These are phyloP conservation scores for Ophiostoma triangulosporum DNA, from an alignment of 2,329 filamentous ascomycete genomes.

Conservation along the genomic window DNA sequence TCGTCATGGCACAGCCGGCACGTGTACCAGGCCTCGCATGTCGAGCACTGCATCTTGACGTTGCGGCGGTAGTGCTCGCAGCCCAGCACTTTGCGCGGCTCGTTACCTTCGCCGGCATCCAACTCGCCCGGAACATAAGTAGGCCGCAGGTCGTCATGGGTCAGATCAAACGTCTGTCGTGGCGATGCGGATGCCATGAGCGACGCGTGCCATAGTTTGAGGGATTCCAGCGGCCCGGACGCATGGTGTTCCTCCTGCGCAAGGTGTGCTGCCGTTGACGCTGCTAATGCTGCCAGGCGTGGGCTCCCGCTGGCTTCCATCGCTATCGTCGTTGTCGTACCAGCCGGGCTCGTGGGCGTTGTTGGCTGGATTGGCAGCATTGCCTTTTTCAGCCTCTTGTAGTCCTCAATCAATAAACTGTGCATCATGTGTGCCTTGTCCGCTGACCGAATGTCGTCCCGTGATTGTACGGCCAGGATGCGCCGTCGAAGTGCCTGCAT, in stretches of 20 bases:
- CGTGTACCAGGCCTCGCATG: conserved; percentile 84
- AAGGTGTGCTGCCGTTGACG: neutral
- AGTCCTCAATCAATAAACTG: conserved; percentile 54
- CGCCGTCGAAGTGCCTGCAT: conserved; percentile 53
- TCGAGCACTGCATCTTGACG: conserved; percentile 86
- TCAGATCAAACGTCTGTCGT: conserved; percentile 33
- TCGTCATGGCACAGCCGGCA: conserved; percentile 91
- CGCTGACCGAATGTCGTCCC: conserved; percentile 38
- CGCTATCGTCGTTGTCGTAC: conserved; percentile 1
- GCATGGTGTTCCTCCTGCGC: neutral
- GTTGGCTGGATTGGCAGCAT: conserved; percentile 15
- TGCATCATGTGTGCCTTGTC: conserved; percentile 66
- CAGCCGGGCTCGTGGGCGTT: conserved; percentile 15
- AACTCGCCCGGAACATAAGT: conserved; percentile 40
- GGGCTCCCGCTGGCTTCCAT: conserved; percentile 27
- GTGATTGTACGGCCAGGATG: conserved; percentile 55
- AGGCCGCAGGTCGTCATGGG: conserved; percentile 49
- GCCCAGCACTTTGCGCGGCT: conserved; percentile 39
- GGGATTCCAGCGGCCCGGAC: conserved; percentile 33
- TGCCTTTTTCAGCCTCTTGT: conserved; percentile 32
- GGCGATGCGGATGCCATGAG: conserved; percentile 21
- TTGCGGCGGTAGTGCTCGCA: conserved; percentile 92
- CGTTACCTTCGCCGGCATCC: conserved; percentile 24
- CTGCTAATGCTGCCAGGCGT: neutral
- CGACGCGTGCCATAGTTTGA: conserved; percentile 44